These are phyloP conservation scores for Boletus barrowsii DNA, from an alignment of 768 basidiomycete species.

Conservation along the genomic window DNA sequence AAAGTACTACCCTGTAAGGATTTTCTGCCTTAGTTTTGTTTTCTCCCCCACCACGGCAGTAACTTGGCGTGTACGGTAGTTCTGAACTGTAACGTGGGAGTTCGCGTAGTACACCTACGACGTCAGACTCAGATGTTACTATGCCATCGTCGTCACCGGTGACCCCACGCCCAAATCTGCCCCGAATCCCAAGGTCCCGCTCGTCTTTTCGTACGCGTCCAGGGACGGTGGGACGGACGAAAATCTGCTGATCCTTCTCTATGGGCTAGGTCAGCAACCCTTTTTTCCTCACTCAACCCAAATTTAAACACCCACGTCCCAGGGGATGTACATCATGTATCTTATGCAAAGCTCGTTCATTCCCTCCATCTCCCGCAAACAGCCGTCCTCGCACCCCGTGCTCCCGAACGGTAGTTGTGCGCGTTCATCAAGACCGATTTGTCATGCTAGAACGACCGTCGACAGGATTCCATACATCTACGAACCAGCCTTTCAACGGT, in stretches of 20 bases:
- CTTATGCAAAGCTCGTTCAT: slow-evolving; percentile 71
- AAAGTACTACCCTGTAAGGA: not conserved
- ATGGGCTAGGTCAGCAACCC: slow-evolving; percentile 68
- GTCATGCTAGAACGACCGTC: slow-evolving; percentile 8
- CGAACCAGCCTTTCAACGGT: slow-evolving; percentile 85
- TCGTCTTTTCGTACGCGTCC: slow-evolving; percentile 63
- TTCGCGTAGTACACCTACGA: not conserved
- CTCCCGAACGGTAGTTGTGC: slow-evolving; percentile 64
- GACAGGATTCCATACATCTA: slow-evolving; percentile 73
- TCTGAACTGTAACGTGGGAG: too few relatives aligned
- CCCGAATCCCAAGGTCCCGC: slow-evolving; percentile 48
- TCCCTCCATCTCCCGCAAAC: slow-evolving; percentile 87
- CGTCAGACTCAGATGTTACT: slow-evolving; percentile 19
- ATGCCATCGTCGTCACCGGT: slow-evolving; percentile 7
- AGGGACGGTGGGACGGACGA: slow-evolving; percentile 85
- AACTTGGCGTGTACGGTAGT: too few relatives aligned
- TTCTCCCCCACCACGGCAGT: too few relatives aligned
- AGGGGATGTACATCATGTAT: slow-evolving; percentile 82
- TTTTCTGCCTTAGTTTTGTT: too few relatives aligned
- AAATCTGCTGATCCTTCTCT: slow-evolving; percentile 79
- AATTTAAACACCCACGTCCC: not conserved
- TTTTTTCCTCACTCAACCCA: not conserved
- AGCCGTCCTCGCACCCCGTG: slow-evolving; percentile 76
- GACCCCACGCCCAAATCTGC: slow-evolving; percentile 42
- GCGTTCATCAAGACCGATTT: not conserved